Conservation (phyloP, 2,329 filamentous ascomycete genomes). For the Epichloe glyceriae region DNA sequence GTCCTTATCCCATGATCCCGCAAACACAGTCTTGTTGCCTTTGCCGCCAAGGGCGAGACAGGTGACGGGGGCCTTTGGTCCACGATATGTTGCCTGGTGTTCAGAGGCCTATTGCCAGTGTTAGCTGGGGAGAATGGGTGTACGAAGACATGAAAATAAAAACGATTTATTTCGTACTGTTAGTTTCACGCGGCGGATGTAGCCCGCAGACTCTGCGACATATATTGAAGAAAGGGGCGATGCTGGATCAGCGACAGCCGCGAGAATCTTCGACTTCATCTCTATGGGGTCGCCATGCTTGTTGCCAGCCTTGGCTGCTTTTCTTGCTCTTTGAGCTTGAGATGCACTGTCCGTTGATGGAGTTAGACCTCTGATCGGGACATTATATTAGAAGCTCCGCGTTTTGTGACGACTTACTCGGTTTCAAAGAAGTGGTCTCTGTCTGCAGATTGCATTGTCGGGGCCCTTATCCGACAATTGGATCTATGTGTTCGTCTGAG, state of each 20-base stretch:
- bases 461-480: background rate
- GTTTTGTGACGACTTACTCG: slow-evolving; percentile 44
- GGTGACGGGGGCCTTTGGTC: slow-evolving; percentile 68
- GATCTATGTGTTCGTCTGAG: too few species aligned
- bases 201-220: slow-evolving; percentile 78
- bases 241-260: slow-evolving; percentile 53
- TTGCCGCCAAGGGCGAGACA: slow-evolving; percentile 55
- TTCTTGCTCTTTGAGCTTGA: slow-evolving; percentile 39
- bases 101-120: slow-evolving; percentile 18
- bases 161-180: slow-evolving; percentile 4
- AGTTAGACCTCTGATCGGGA: too few species aligned
- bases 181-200: slow-evolving; percentile 49
- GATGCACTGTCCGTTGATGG: slow-evolving; percentile 27
- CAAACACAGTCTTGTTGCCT: slow-evolving; percentile 52
- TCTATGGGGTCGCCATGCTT: slow-evolving; percentile 68
- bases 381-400: too few species aligned
- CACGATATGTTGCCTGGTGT: slow-evolving; percentile 42
- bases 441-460: slow-evolving; percentile 57
- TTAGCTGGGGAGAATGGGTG: background rate
- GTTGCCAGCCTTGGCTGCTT: slow-evolving; percentile 60
- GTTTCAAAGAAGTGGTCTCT: slow-evolving; percentile 85
- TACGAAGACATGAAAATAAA: background rate
- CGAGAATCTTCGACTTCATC: slow-evolving; percentile 77
- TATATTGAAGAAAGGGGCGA: slow-evolving; percentile 49
- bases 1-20: slow-evolving; percentile 88